Base-by-base conservation (phyloP, 768 basidiomycete genomes). In the Gloeophyllum trabeum region DNA sequence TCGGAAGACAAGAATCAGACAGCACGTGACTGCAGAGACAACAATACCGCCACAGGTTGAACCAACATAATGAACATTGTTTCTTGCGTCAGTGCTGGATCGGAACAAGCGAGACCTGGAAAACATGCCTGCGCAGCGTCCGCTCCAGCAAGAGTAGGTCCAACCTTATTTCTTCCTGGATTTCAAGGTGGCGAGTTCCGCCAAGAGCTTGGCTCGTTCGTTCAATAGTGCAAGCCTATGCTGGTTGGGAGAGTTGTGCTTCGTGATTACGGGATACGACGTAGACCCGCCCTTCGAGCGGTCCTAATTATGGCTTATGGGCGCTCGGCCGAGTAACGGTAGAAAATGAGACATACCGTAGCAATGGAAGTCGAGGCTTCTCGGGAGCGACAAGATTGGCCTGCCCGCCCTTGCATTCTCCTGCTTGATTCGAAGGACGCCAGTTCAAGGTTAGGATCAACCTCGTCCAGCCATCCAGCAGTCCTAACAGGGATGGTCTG, bases 171-270 rank as follows among this genome's bases (percentile, higher is more conserved):
- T n/a, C n/a, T n/a, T n/a, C n/a, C n/a, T n/a, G n/a, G n/a, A n/a
- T n/a, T 65, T 64, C 26, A 78, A 49, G 7, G 60, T 62, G 0
- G 77, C 75, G 7, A 82, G 53, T 52, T 77, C 73, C 4, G 65
- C 67, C 35, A 79, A 54, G 19, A 82, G 52, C 28, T 65, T 59
- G 0, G 78, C 76, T 0, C 79, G 72, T 48, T 81, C 75, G 13
- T 72, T 69, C 14, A 81, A 46, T 5, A 83, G 63, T 10, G 69
- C 61, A 14, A 71, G 56, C 1, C 74, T 77, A 26, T 68, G 63
- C 14, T 69, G 57, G 28, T 61, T 60, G 4, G 68, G 62, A 2
- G 65, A 65, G 24, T 50, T 58, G 43, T 65, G 61, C 24, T 58
- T 49, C 5, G 62, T 65, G 13, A 57, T 28, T 28, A 57, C 42